Evolutionary conservation across 495 filamentous ascomycete species (phyloP).

Genomic region (Stereocaulon alpinum): DNA sequence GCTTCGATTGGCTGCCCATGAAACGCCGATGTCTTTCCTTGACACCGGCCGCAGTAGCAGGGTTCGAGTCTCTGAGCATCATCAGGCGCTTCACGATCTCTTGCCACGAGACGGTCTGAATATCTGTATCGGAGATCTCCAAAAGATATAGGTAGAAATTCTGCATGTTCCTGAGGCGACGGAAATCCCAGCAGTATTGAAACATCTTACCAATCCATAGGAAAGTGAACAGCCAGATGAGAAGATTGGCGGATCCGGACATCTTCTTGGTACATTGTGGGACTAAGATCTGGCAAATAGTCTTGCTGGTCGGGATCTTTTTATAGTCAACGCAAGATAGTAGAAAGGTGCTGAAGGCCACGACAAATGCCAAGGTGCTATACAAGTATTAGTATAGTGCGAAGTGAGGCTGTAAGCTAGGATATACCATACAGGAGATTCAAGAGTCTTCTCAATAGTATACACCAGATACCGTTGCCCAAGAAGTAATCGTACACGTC

Average conservation of each 20-base stretch:
- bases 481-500: conserved; percentile 88
- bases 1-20: conserved; percentile 78
- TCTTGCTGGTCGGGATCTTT: conserved; percentile 62
- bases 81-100: conserved; percentile 85
- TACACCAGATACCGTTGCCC: conserved; percentile 83
- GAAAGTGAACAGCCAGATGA: conserved; percentile 79
- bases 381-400: conserved; percentile 4
- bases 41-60: conserved; percentile 63
- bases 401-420: neutral
- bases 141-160: conserved; percentile 84
- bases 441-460: conserved; percentile 57
- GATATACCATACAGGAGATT: conserved; percentile 56
- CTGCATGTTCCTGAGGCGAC: conserved; percentile 64
- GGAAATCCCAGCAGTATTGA: conserved; percentile 63
- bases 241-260: conserved; percentile 65
- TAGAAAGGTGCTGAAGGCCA: conserved; percentile 75
- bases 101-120: conserved; percentile 95
- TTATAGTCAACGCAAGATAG: conserved; percentile 78
- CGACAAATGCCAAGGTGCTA: conserved; percentile 66
- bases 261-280: conserved; percentile 79
- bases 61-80: conserved; percentile 75
- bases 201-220: conserved; percentile 76
- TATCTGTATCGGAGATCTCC: conserved; percentile 78
- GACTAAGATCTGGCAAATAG: conserved; percentile 65
- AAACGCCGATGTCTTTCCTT: conserved; percentile 52